Evolutionary conservation across 306 rosid genomes (phyloP).

Genomic region (Corylus americana): DNA sequence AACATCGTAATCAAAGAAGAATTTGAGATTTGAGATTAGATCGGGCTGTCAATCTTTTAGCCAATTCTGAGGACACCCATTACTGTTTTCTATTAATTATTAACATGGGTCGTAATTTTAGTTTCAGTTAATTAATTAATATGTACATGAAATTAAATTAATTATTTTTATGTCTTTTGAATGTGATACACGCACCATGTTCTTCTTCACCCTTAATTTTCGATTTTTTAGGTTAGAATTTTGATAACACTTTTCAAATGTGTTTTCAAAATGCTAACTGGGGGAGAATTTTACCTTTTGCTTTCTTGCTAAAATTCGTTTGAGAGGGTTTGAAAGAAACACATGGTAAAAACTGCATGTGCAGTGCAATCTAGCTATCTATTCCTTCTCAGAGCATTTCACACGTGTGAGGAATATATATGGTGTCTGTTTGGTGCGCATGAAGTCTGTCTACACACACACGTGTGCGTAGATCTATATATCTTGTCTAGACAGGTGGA

Average conservation of each 20-base stretch:
- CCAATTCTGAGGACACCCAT: neutral
- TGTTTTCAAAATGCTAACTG: neutral
- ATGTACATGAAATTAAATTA: neutral
- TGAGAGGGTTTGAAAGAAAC: neutral
- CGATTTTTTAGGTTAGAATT: neutral
- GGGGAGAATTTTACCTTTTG: neutral
- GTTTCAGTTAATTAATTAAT: neutral
- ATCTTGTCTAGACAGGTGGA: slow-evolving; percentile 48
- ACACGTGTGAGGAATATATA: slow-evolving; percentile 57
- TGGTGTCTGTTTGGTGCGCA: slow-evolving; percentile 43
- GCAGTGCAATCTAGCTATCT: slow-evolving; percentile 8
- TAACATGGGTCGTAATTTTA: neutral
- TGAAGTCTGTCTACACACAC: slow-evolving; percentile 50
- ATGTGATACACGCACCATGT: slow-evolving; percentile 1
- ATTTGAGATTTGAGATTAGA: slow-evolving; percentile 17
- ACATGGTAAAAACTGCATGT: neutral
- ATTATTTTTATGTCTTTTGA: neutral
- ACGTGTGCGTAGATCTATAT: slow-evolving; percentile 44
- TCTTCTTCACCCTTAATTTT: neutral
- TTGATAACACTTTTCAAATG: no score
- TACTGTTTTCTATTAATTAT: neutral
- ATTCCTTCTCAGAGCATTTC: slow-evolving; percentile 16
- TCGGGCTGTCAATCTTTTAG: slow-evolving; percentile 9
- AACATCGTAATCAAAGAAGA: neutral
- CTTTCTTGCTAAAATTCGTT: neutral